Base-by-base conservation (phyloP, 192 early-diverging fungal species). In the Dispira simplex region DNA sequence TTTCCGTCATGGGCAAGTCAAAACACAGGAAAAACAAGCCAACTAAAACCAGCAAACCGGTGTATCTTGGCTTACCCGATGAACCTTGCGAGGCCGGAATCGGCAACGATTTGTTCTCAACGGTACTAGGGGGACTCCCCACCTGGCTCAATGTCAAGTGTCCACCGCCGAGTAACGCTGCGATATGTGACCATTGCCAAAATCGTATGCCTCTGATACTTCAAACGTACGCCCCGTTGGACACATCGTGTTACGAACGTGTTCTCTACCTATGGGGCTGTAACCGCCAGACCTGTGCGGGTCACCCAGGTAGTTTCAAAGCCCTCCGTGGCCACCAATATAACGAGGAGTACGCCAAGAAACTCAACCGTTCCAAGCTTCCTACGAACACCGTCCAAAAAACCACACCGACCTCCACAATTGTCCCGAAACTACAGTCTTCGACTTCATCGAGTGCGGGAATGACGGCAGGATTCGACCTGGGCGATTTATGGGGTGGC, bases 181-280 rank as follows among this genome's bases (percentile, higher is more conserved):
- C 55, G n/a, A 10, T 57, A 18, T 91, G 90, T 64, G 73, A 67
- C 3, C 67, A 70, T 32, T 93, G 91, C 67, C 67, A 66, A 9
- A 65, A 67, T 18, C 70, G 69, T 0, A 84, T 93, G 80, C 75
- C 79, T 46, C 67, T 91, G 23, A 65, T 93, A 8, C 69, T 83
- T 10, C 91, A 93, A 70, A 73, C 81, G 16, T 85, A 87, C 68
- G 89, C 79, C 16, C 89, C 90, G 18, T 71, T 90, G 44, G 77
- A 80, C 10, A 77, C 77, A 39, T 86, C 85, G 14, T 63, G 79
- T 26, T 88, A 79, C 67, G 85, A 90, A 62, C 75, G 91, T 25
- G 80, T 85, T 0, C 70, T 90, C 16, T 93, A 93, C 71, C 72
- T 92, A 2, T 87, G 85, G 82, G 85, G 76, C 20, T 93, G 91